These are phyloP conservation scores for Trypanosoma rangeli DNA, from an alignment of 208 protist species.

Conservation along the genomic window DNA sequence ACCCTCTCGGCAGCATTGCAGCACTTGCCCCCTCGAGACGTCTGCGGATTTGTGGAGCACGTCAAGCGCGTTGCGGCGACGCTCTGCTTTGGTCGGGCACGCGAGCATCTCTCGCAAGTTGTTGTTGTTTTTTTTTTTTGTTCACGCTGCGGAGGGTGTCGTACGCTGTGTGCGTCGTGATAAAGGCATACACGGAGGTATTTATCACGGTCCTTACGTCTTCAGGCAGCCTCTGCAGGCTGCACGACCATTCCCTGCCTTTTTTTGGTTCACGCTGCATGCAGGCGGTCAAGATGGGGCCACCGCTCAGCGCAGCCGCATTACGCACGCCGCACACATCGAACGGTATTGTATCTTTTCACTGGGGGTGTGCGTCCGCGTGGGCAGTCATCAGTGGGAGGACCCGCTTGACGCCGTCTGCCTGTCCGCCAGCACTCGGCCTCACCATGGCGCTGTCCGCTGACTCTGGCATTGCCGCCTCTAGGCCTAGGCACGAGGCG, in stretches of 20 bases:
- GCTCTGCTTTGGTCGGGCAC: slow-evolving; percentile 8
- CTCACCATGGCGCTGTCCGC: background rate
- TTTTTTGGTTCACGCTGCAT: background rate
- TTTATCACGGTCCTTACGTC: background rate
- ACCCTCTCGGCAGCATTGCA: background rate
- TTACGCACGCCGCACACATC: background rate
- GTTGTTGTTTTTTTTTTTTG: no score
- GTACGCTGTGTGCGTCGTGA: slow-evolving; percentile 15
- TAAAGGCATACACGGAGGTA: slow-evolving; percentile 1
- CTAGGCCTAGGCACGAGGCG: background rate
- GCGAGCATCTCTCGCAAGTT: slow-evolving; percentile 10
- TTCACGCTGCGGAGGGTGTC: slow-evolving; percentile 7
- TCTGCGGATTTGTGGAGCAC: slow-evolving; percentile 13
- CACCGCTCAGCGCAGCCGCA: background rate
- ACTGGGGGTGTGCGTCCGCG: slow-evolving; percentile 3
- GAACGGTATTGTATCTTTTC: background rate
- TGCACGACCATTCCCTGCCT: background rate
- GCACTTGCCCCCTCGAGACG: background rate
- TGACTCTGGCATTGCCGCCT: background rate
- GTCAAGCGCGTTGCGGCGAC: slow-evolving; percentile 3
- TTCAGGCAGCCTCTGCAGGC: background rate
- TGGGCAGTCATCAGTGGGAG: slow-evolving; percentile 11
- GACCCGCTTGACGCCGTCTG: slow-evolving; percentile 7
- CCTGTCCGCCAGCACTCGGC: background rate
- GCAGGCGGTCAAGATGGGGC: background rate